Base-by-base conservation (phyloP, 495 filamentous ascomycete genomes). In the Aspergillus homomorphus region DNA sequence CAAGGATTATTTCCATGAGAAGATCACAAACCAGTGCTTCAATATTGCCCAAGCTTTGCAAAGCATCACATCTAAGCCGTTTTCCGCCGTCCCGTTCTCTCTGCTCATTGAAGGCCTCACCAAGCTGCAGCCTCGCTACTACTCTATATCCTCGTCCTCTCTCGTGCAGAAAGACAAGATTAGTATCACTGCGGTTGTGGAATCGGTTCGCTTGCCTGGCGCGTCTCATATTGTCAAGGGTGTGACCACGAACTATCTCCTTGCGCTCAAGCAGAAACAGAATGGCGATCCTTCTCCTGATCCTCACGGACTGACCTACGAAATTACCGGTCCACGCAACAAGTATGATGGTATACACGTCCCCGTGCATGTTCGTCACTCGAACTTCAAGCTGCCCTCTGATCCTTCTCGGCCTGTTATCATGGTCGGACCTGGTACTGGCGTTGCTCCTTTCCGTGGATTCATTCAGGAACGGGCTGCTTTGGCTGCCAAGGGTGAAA, bases 341-440 rank as follows among this genome's bases (percentile, higher is more conserved):
- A 96, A 94, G 75, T 98, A 96, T 72, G 89, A 96, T 70, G 95
- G 95, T 53, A 87, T 97, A 62, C 93, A 96, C 64, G 88, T 98
- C 4, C 94, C 95, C 3, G 90, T 98, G 21, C 95, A 98, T 71
- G 86, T 98, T 51, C 90, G 94, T 56, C 92, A 96, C 78, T 99
- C 94, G 48, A 99, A 99, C 78, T 99, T 99, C 85, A 97, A 97
- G 76, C 83, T 99, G 21, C 94, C 94, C 33, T 96, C 93, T 41
- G 94, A 99, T 64, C 92, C 94, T 7, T 83, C 89, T 19, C 93
- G 91, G 74, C 94, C 94, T 20, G 80, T 99, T 60, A 94, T 99
- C 71, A 90, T 96, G 86, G 83, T 99, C 68, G 94, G 94, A 33
- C 94, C 94, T 19, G 94, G 94, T 66, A 97, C 95, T 57, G 94